Evolutionary conservation across 257 asterid genomes (phyloP), one percentile per base, ranked within the genome.

Genomic region (Lavandula angustifolia): DNA sequence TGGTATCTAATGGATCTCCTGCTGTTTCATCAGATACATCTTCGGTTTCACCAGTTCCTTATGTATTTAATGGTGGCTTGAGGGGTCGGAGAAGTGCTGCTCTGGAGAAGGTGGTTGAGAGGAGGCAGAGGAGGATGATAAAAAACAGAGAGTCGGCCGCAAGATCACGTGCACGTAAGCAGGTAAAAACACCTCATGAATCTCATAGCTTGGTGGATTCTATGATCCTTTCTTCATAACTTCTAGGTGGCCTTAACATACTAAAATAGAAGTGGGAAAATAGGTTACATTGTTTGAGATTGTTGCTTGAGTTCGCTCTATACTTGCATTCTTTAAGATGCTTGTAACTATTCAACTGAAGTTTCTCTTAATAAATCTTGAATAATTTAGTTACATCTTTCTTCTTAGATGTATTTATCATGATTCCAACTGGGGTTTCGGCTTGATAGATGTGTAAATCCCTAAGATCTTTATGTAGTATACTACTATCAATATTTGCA

Each of bases 131-230:
- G 81, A 88, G 98, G 78, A 92, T 92, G 98, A 88, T 92, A 4
- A 92, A 92, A 72, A 92, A 92, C 68, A 62, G 98, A 71, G 96
- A 92, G 76, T 92, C 98, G 2, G 98, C 98, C 76, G 96, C 98
- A 18, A 82, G 98, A 68, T 92, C 98, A 50, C 80, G 98, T 48
- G 96, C 98, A 61, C 91, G 98, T 50, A 92, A 92, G 72, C 98
- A 92, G 98, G 98, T 92, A 75, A 76, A 60, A 33, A 37, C 49
- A 35, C 5, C 7, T 55, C 11, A 27, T 3, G 2, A 55, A 54
- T 55, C 48, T 33, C 55, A 34, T 14, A 40, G 10, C 11, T 51
- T 14, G 55, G 44, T n/a, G 4, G 43, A 33, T 13, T 54, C 12
- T 52, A 11, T 55, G 16, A 32, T 37, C 33, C 62, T 32, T 52